phyloP scores from a whole-genome alignment of 1,139 yeast species.

The Candida buenavistaensis region DNA sequence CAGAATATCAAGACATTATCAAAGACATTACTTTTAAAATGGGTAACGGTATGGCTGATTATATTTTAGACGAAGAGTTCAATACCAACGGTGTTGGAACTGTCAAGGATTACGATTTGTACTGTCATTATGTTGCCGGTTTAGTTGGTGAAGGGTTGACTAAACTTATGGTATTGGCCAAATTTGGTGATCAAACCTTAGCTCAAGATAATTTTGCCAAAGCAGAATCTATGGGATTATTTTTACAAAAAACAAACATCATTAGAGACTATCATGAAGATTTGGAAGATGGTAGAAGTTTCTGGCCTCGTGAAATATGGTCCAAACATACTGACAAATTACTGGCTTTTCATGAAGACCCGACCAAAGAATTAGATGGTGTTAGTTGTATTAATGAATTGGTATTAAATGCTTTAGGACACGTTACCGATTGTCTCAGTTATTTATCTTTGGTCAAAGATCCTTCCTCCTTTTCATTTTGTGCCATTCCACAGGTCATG shows the following conservation, averaged over 20 bases:
- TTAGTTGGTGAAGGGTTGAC: slow-evolving; percentile 96
- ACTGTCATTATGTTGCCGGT: slow-evolving; percentile 98
- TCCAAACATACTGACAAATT: slow-evolving; percentile 67
- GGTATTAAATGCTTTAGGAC: slow-evolving; percentile 76
- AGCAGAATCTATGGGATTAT: slow-evolving; percentile 90
- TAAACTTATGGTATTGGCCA: slow-evolving; percentile 69
- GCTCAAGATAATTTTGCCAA: slow-evolving; percentile 53
- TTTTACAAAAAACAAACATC: slow-evolving; percentile 92
- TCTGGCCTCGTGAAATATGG: slow-evolving; percentile 98
- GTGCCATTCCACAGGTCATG: slow-evolving; percentile 98
- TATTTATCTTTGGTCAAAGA: slow-evolving; percentile 79
- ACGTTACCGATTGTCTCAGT: slow-evolving; percentile 73
- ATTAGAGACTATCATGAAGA: slow-evolving; percentile 96
- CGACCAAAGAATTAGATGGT: slow-evolving; percentile 50
- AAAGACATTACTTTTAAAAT: slow-evolving; percentile 74
- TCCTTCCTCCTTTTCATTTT: slow-evolving; percentile 82
- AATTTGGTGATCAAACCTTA: slow-evolving; percentile 55
- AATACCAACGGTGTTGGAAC: slow-evolving; percentile 79
- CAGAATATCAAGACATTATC: slow-evolving; percentile 77
- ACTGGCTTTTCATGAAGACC: slow-evolving; percentile 53
- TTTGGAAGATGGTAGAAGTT: slow-evolving; percentile 85
- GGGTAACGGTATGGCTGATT: slow-evolving; percentile 99
- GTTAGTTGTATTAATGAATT: slow-evolving; percentile 78
- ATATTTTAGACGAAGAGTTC: slow-evolving; percentile 75
- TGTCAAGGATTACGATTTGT: slow-evolving; percentile 77